Evolutionary conservation across 805 yeast species (phyloP), one percentile per base, ranked within the genome.

Genomic region (Schizosaccharomyces octosporus): DNA sequence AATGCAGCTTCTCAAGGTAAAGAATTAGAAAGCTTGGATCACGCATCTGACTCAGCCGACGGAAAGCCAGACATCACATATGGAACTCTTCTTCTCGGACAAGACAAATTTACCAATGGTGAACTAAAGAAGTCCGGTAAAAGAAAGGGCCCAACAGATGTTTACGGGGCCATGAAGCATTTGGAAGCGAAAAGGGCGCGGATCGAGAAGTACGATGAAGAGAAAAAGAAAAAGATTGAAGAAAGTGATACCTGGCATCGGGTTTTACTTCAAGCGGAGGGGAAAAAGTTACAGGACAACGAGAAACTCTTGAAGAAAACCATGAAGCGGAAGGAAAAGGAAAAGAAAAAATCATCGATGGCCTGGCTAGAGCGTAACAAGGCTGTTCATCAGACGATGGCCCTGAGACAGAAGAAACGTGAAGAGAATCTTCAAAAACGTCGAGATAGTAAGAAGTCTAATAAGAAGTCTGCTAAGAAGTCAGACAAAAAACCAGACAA

Each of bases 331-430:
- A 86, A 87, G 69, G 90, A 87, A 67, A 81, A 85, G 64, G 78
- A 79, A 69, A 93, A 93, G 76, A 79, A 85, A 68, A 86, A 83
- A 75, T 84, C 94, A 63, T 95, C 87, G 67, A 75, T 81, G 61
- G 95, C 90, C 72, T 93, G 99, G 99, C 79, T 75, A 65, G 97
- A 90, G 61, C 80, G 99, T 66, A 83, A 85, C 70, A 85, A 83
- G 66, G 78, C 78, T 45, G 95, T 93, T 15, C 80, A 80, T 63
- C 85, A 83, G 66, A 82, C 83, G 48, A 82, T 85, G 61, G 78
- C 81, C 59, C 85, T 83, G 19, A 84, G 84, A 67, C 81, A 79
- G 64, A 86, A 87, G 74, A 84, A 93, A 76, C 81, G 97, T 72
- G 95, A 89, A 68, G 95, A 87, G 67, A 93, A 93, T 69, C 76